Evolutionary conservation across 108 stramenopile genomes (phyloP).

Genomic region (Cyclotella distinguenda): DNA sequence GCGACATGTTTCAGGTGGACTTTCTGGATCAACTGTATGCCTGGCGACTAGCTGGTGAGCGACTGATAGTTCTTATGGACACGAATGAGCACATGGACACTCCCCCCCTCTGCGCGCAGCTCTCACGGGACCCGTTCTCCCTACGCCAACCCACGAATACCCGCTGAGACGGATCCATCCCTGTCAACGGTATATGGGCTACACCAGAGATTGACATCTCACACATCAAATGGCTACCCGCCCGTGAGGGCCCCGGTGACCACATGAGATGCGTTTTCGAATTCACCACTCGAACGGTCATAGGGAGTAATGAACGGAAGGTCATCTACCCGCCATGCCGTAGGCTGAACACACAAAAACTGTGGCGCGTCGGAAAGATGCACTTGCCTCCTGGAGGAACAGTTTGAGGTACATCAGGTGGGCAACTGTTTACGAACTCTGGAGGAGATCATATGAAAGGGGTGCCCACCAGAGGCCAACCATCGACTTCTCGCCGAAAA

Average conservation of each 20-base stretch:
- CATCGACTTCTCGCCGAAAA: not conserved
- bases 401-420: not conserved
- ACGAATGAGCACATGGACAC: not conserved
- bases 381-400: too few relatives aligned
- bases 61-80: too few relatives aligned
- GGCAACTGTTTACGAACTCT: not conserved
- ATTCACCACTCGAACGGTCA: not conserved
- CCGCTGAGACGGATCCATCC: not conserved
- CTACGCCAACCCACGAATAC: too few relatives aligned
- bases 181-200: constrained; percentile 2
- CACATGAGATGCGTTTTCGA: constrained; percentile 6
- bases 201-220: constrained; percentile 5
- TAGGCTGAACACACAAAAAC: not conserved
- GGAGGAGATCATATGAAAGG: not conserved
- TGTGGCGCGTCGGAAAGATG: not conserved
- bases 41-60: too few relatives aligned
- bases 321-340: not conserved
- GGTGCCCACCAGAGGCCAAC: not conserved
- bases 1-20: too few relatives aligned
- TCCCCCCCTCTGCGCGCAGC: too few relatives aligned
- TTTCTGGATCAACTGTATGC: too few relatives aligned
- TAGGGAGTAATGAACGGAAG: not conserved
- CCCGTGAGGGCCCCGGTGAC: not conserved
- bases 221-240: not conserved
- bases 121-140: too few relatives aligned